Evolutionary conservation across 1,284 basidiomycete genomes (phyloP).

Genomic region (Ustilago sp.): DNA sequence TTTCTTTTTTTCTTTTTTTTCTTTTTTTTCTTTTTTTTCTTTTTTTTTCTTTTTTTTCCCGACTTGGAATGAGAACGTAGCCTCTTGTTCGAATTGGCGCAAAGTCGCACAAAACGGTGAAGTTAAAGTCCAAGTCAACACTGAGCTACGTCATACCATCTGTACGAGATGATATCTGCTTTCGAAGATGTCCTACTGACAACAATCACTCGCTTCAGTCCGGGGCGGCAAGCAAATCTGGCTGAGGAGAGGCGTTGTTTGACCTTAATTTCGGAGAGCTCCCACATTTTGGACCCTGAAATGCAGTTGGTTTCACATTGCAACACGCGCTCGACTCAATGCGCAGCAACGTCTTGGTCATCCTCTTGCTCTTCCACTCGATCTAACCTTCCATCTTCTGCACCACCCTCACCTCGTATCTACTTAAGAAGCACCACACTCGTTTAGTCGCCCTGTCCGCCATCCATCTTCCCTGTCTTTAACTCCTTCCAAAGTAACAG

Average conservation of each 20-base stretch:
- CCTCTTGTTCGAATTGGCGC: not conserved
- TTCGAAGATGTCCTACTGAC: not conserved
- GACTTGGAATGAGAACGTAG: not conserved
- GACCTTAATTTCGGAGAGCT: too few relatives aligned
- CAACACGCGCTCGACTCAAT: conserved; percentile 7
- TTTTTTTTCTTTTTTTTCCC: not conserved
- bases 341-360: conserved; percentile 4
- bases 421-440: not conserved
- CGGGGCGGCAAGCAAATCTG: not conserved
- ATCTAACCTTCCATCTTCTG: not conserved
- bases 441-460: not conserved
- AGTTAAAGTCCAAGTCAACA: not conserved
- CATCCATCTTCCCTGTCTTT: not conserved
- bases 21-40: not conserved
- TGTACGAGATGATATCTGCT: not conserved
- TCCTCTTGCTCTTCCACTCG: not conserved
- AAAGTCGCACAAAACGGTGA: not conserved
- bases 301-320: conserved; percentile 12
- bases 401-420: not conserved
- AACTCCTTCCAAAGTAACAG: not conserved
- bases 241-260: too few relatives aligned
- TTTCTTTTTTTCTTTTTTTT: too few relatives aligned
- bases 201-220: not conserved
- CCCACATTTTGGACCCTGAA: conserved; percentile 20
- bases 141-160: not conserved